Base-by-base conservation (phyloP, 2,329 filamentous ascomycete genomes). In the Colletotrichum sp. region DNA sequence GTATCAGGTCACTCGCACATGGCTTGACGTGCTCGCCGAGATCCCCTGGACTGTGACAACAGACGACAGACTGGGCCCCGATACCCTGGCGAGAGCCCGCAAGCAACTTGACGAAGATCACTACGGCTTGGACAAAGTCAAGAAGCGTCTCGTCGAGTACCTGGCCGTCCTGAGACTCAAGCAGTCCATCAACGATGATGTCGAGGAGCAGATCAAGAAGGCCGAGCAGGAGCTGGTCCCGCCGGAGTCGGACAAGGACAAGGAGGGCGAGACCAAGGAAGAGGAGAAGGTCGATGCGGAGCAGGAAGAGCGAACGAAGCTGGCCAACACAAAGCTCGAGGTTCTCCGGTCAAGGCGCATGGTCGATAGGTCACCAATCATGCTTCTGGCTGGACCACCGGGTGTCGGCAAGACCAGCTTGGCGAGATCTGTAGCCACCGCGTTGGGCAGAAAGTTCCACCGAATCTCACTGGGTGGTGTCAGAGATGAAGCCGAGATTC, bases 341-440 rank as follows among this genome's bases (percentile, higher is more conserved):
- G 88, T 96, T 59, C 88, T 98, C 64, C 94, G 94, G 84, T 93
- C 93, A 79, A 96, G 95, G 88, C 93, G 94, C 62, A 95, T 96
- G 92, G 91, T 95, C 10, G 97, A 99, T 87, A 98, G 97, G 86
- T 98, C 97, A 2, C 97, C 97, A 2, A 99, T 99, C 78, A 90
- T 99, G 78, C 92, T 99, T 12, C 91, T 99, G 10, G 95, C 98
- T 52, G 97, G 97, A 0, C 97, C 97, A 15, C 97, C 97, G 3
- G 97, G 97, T 64, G 96, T 96, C 5, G 97, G 97, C 78, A 99
- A 99, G 89, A 99, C 97, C 0, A 98, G 95, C 80, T 89, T 99
- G 62, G 97, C 97, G 34, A 95, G 96, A 80, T 99, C 96, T 2
- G 94, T 99, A 28, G 97, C 97, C 3, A 95, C 95, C 18, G 96